phyloP scores from a whole-genome alignment of 1,284 basidiomycete species.

The Volvariella surrecta region DNA sequence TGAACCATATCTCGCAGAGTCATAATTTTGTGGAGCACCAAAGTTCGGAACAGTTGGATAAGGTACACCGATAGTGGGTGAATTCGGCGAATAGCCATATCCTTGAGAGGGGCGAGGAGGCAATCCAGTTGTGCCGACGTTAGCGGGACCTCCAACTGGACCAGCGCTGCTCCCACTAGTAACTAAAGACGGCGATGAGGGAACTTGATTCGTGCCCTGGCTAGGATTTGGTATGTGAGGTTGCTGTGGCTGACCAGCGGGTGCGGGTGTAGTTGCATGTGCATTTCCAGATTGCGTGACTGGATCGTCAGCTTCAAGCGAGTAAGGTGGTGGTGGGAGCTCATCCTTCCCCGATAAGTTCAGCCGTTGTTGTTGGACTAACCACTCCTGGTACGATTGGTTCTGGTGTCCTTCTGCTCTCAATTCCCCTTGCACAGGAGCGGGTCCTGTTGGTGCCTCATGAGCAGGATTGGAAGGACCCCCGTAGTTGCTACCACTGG shows the following conservation, averaged over 20 bases:
- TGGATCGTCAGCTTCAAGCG: slow-evolving; percentile 31
- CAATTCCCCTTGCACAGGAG: background rate
- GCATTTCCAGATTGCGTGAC: slow-evolving; percentile 6
- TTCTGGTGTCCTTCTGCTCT: slow-evolving; percentile 12
- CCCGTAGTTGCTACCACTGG: slow-evolving; percentile 3
- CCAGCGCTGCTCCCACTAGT: too few relatives aligned
- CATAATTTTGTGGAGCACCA: too few relatives aligned
- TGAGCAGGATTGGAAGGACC: too few relatives aligned
- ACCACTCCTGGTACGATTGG: slow-evolving; percentile 42
- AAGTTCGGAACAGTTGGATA: too few relatives aligned
- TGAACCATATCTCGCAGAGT: too few relatives aligned
- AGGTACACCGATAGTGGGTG: too few relatives aligned
- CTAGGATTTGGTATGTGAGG: slow-evolving; percentile 1
- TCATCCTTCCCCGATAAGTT: slow-evolving; percentile 29
- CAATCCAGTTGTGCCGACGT: too few relatives aligned
- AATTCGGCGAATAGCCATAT: too few relatives aligned
- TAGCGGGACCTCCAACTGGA: too few relatives aligned
- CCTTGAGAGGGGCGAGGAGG: too few relatives aligned
- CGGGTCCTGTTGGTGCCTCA: too few relatives aligned
- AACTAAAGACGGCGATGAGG: background rate
- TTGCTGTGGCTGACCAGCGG: background rate
- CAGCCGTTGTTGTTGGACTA: slow-evolving; percentile 31
- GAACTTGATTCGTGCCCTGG: background rate
- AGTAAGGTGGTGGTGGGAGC: slow-evolving; percentile 63
- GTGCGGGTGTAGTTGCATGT: slow-evolving; percentile 6